Conservation (phyloP, 805 yeast genomes). For the Dipodascopsis uninucleata region DNA sequence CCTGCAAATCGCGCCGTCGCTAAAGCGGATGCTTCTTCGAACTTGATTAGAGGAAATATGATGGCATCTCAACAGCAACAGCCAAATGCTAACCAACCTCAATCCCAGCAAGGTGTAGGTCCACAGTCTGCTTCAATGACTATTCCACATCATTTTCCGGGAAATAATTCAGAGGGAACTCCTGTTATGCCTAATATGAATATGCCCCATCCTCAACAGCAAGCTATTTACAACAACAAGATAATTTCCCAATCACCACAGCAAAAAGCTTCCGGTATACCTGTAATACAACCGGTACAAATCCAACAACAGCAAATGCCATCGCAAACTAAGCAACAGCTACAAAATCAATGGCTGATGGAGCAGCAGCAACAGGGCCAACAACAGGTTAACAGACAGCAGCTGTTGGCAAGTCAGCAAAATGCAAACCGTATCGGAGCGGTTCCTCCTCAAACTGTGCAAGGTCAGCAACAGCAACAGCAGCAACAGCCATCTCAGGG, state of each 20-base stretch:
- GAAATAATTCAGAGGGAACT: conserved; percentile 10
- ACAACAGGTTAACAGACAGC: background rate
- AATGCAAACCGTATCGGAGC: background rate
- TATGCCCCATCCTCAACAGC: conserved; percentile 1
- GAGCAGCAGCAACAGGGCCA: conserved; percentile 14
- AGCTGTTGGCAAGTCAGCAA: background rate
- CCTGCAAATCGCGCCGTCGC: background rate
- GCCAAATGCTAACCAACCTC: conserved; percentile 6
- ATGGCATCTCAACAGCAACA: no score
- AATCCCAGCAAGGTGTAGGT: conserved; percentile 4
- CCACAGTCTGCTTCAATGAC: conserved; percentile 15
- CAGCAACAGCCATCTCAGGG: background rate
- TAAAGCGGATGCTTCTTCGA: conserved; percentile 8
- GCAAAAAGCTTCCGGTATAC: background rate
- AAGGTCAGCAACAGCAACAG: conserved; percentile 1
- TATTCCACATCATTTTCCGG: conserved; percentile 18
- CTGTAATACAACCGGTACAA: background rate
- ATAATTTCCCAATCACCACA: no score
- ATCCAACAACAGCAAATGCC: conserved; percentile 8
- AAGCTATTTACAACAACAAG: no score
- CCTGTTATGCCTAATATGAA: conserved; percentile 9
- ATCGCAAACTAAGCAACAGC: conserved; percentile 1
- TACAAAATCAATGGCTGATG: conserved; percentile 1
- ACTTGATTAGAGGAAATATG: conserved; percentile 7
- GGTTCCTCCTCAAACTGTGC: no score